Base-by-base conservation (phyloP, 2,329 filamentous ascomycete genomes). In the Eutypella sp. region DNA sequence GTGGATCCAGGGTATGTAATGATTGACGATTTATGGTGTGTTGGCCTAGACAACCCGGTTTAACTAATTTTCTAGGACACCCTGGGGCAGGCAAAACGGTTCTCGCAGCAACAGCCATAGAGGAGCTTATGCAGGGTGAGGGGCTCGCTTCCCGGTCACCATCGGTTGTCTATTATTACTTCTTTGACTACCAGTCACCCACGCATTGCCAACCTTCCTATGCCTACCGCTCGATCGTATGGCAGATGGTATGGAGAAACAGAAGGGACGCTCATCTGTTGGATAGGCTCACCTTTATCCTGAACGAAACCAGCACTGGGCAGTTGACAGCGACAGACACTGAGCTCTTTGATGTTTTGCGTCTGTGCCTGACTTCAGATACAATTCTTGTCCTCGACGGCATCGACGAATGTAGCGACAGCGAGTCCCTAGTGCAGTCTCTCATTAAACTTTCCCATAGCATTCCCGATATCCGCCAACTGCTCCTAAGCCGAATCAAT, bases 81-180 rank as follows among this genome's bases (percentile, higher is more conserved):
- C 42, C 42, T 25, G 42, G 42, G 8, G 31, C 42, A 36, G 42
- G 42, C n/a, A 44, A 44, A 23, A 44, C 31, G 18, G 31, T 44
- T 15, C 33, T 44, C 6, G 42, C 42, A 23, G 42, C 31, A 11
- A 23, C 42, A 19, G 37, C 29, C n/a, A 37, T 44, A 15, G 42
- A 44, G 20, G 19, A 37, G 15, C 23, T 43, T 29, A 13, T n/a
- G 15, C 31, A 9, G 7, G 31, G 31, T 5, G 31, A 34, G 5
- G 8, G 5, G 6, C 16, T 27, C 15, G 23, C n/a, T 18, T n/a
- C 31, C 20, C 18, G 42, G 11, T 29, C 42, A 3, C 15, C 22
- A 4, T 19, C 31, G 13, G 33, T 25, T 5, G 25, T 44, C 38
- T 39, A 36, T 11, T 44, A 44, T 20, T 44, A 37, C 34, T 44